These are phyloP conservation scores for Cryptococcus sp. DNA, from an alignment of 1,284 basidiomycete genomes.

Conservation along the genomic window DNA sequence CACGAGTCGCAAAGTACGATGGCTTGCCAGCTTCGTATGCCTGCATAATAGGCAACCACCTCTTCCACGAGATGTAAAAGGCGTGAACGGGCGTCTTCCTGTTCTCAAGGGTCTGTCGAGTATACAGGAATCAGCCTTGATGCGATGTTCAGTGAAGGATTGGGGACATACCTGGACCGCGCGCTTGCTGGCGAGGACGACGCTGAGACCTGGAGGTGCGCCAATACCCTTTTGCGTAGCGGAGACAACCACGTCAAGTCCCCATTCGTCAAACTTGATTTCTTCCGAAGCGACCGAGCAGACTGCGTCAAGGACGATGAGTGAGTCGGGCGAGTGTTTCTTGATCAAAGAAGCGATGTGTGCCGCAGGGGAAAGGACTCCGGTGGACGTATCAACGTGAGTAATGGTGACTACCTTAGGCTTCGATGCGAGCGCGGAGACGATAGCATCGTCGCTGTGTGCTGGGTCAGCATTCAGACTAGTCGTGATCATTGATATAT, in stretches of 20 bases:
- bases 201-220: conserved; percentile 88
- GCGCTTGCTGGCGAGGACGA: conserved; percentile 76
- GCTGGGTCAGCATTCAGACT: conserved; percentile 1
- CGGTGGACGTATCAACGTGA: conserved; percentile 84
- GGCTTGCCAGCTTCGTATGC: conserved; percentile 62
- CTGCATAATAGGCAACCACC: conserved; percentile 93
- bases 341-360: conserved; percentile 74
- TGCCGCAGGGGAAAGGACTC: conserved; percentile 84
- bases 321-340: conserved; percentile 78
- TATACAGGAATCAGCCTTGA: neutral
- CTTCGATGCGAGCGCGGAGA: conserved; percentile 69
- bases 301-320: conserved; percentile 88
- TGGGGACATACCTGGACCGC: conserved; percentile 64
- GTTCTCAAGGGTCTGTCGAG: conserved; percentile 62
- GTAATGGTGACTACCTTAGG: conserved; percentile 90
- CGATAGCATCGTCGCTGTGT: conserved; percentile 46
- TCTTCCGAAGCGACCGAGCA: conserved; percentile 96
- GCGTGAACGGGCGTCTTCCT: conserved; percentile 70
- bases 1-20: conserved; percentile 87
- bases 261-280: conserved; percentile 92
- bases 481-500: neutral
- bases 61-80: conserved; percentile 91
- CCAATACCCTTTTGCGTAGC: conserved; percentile 96
- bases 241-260: conserved; percentile 82
- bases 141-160: no score